A percentile compares a stretch with the other conserved stretches of the same genome.
Conservation (phyloP, 441 rosid species). For the Hura crepitans region DNA sequence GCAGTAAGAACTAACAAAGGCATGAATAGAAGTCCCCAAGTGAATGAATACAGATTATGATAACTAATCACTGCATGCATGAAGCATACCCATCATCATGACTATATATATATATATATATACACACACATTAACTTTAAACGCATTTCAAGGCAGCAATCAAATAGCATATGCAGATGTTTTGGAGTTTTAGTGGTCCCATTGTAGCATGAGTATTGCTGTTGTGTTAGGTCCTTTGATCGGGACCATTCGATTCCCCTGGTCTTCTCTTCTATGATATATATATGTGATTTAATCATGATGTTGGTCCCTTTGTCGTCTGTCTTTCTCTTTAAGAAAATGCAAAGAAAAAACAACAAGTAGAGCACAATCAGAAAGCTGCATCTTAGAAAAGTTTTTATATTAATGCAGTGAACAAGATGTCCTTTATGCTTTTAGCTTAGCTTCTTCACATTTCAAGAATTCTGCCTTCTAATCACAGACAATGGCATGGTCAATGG, state of each 20-base stretch:
- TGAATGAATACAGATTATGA: neutral
- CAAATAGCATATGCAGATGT: too few relatives aligned
- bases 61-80: too few relatives aligned
- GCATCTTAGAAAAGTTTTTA: conserved; percentile 6
- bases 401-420: conserved; percentile 7
- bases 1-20: too few relatives aligned
- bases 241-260: too few relatives aligned
- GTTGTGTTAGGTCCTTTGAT: too few relatives aligned
- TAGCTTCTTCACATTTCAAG: conserved; percentile 24
- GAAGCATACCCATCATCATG: too few relatives aligned
- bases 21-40: neutral
- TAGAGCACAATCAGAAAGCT: conserved; percentile 13
- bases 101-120: neutral
- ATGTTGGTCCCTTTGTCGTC: conserved; percentile 33
- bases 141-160: too few relatives aligned
- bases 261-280: too few relatives aligned
- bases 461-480: conserved; percentile 22
- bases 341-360: conserved; percentile 9
- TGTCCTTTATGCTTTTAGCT: conserved; percentile 21
- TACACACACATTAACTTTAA: too few relatives aligned
- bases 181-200: too few relatives aligned
- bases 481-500: conserved; percentile 22
- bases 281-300: too few relatives aligned
- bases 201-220: too few relatives aligned
- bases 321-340: conserved; percentile 14